phyloP scores from a whole-genome alignment of 441 rosid species.

The Euphorbia corollata region DNA sequence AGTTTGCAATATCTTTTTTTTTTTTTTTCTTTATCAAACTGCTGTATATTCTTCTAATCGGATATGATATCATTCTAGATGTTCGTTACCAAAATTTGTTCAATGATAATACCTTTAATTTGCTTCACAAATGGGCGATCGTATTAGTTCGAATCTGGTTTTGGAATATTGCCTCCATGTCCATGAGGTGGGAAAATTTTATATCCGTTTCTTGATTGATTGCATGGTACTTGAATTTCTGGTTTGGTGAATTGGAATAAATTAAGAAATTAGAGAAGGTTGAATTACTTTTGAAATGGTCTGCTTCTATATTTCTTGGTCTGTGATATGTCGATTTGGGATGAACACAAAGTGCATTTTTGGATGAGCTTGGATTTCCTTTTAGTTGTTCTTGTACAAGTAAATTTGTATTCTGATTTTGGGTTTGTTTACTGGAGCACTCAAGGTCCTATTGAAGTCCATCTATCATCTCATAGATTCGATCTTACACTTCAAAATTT shows the following conservation, averaged over 20 bases:
- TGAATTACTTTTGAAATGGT: not conserved
- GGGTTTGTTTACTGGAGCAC: not conserved
- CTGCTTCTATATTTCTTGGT: too few relatives aligned
- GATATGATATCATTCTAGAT: not conserved
- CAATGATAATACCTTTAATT: not conserved
- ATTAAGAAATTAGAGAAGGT: not conserved
- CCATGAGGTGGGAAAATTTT: not conserved
- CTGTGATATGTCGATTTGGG: not conserved
- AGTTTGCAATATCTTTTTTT: not conserved
- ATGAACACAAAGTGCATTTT: not conserved
- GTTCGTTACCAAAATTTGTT: not conserved
- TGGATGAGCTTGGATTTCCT: not conserved
- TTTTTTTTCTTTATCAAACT: not conserved
- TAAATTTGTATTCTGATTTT: not conserved
- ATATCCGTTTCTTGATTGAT: not conserved
- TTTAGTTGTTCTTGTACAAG: not conserved
- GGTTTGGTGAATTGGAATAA: not conserved
- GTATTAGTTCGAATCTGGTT: not conserved
- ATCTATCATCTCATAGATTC: not conserved
- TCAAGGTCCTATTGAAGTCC: not conserved
- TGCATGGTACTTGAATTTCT: not conserved
- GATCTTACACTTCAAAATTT: not conserved
- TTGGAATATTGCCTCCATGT: not conserved
- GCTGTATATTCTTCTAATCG: not conserved
- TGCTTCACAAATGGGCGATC: not conserved